Evolutionary conservation across 73 alveolate species (phyloP), one percentile per base, ranked within the genome.

Genomic region (Paramecium primaurelia): DNA sequence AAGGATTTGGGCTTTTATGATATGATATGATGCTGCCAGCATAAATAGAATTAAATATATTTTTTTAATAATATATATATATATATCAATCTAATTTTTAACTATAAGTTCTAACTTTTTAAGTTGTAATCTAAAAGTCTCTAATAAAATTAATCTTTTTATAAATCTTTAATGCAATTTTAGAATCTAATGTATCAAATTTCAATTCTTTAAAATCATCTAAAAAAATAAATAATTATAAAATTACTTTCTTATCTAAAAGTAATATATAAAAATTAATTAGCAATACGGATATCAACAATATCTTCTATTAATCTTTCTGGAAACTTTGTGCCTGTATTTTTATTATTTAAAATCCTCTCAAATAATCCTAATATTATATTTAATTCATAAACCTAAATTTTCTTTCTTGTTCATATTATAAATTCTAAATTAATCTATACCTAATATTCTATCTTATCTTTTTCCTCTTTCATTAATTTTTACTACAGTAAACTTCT

Each of bases 1-100:
- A 96, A 95, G 99, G 99, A 40, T 98, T 98, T 92, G 49, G 49
- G 8, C 16, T 40, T 7, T 7, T 40, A 10, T 40, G 49, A 40
- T 40, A 40, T 40, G 8, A 40, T 40, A 40, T 40, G 49, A 40
- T 8, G 49, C 49, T 40, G 49, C 49, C 49, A 40, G 16, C 49
- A 40, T 40, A 40, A 40, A 40, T 40, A 40, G 49, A 40, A 40
- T 49, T 14, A 49, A 14, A 16, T 16, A 49, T 49, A 49, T 16
- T 14, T 49, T 49, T 45, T 8, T 22, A 45, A 45, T 14, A 8
- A 45, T 11, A 45, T 11, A 12, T 51, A 12, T 51, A 47, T 47
- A 47, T 47, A 18, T 54, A 54, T 54, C 69, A 54, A 54, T 54
- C 32, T 18, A 54, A n/a, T 54, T 18, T 54, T 54, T 54, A n/a